These are phyloP conservation scores for Blepharisma japonicum DNA, from an alignment of 73 alveolate genomes.

Conservation along the genomic window DNA sequence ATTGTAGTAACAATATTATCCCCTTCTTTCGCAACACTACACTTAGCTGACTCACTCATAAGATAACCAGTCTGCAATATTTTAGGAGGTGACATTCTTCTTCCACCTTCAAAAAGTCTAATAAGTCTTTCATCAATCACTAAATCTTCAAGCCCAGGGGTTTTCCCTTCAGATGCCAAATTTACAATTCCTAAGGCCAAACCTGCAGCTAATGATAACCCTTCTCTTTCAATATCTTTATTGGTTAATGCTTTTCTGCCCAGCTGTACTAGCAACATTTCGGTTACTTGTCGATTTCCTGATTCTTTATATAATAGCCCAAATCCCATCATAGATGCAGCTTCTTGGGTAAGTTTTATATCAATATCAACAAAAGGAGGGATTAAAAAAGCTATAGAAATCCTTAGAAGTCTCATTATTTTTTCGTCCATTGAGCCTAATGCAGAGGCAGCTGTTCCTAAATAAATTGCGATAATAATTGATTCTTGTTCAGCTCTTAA, in stretches of 20 bases:
- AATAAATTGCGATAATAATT: constrained; percentile 87
- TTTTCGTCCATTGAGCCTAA: constrained; percentile 96
- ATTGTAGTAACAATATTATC: constrained; percentile 88
- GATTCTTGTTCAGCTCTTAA: constrained; percentile 95
- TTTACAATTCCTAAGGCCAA: constrained; percentile 95
- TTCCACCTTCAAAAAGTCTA: constrained; percentile 91
- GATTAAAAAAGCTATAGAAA: constrained; percentile 92
- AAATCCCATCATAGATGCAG: constrained; percentile 94
- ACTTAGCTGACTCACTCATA: constrained; percentile 53
- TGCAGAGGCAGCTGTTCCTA: constrained; percentile 96
- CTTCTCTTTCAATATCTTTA: constrained; percentile 94
- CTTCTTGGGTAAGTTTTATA: constrained; percentile 85
- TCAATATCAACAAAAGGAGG: constrained; percentile 93
- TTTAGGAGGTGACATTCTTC: constrained; percentile 71
- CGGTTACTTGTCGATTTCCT: constrained; percentile 93
- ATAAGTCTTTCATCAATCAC: constrained; percentile 90
- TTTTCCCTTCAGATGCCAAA: constrained; percentile 86
- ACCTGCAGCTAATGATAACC: constrained; percentile 95
- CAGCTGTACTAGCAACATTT: constrained; percentile 90
- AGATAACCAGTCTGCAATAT: constrained; percentile 58
- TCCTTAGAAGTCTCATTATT: constrained; percentile 86
- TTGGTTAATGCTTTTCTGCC: constrained; percentile 93
- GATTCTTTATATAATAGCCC: constrained; percentile 91
- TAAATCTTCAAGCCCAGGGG: constrained; percentile 71
- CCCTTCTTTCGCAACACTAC: constrained; percentile 83